A percentile compares a stretch with the other conserved stretches of the same genome.
Evolutionary conservation across 345 rosid species (phyloP).

Genomic region (Populus davidiana): DNA sequence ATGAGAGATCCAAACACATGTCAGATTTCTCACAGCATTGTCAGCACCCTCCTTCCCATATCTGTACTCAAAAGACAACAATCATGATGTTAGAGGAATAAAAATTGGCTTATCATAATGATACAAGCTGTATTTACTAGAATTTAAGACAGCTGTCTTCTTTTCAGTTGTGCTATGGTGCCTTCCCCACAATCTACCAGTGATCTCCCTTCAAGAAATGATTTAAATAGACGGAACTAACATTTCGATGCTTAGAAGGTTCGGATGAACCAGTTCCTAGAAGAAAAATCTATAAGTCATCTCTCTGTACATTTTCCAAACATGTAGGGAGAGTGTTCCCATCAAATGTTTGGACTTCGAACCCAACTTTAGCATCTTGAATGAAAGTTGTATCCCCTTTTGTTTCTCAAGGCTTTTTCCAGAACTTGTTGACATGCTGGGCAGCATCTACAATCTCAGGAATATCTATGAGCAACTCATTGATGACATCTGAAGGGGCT

Average conservation of each 20-base stretch:
- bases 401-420: conserved; percentile 37
- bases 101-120: background rate
- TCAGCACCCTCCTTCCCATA: conserved; percentile 79
- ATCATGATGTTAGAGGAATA: background rate
- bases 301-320: conserved; percentile 68
- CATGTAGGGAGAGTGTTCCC: conserved; percentile 59
- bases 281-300: conserved; percentile 85
- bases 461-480: conserved; percentile 61
- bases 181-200: conserved; percentile 96
- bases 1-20: conserved; percentile 84
- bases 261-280: conserved; percentile 93
- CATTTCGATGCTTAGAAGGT: conserved; percentile 92
- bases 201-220: conserved; percentile 69
- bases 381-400: conserved; percentile 16
- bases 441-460: conserved; percentile 72
- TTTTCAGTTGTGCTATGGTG: conserved; percentile 85
- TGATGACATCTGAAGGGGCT: conserved; percentile 46
- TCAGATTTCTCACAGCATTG: conserved; percentile 55
- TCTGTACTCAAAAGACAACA: conserved; percentile 31
- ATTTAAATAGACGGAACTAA: conserved; percentile 67
- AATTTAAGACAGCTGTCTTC: conserved; percentile 47
- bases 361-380: conserved; percentile 32
- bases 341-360: conserved; percentile 71
- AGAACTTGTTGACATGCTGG: conserved; percentile 48
- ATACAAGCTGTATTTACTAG: background rate